These are phyloP conservation scores for Eucalyptus regnans DNA, from an alignment of 345 rosid species.

Conservation along the genomic window DNA sequence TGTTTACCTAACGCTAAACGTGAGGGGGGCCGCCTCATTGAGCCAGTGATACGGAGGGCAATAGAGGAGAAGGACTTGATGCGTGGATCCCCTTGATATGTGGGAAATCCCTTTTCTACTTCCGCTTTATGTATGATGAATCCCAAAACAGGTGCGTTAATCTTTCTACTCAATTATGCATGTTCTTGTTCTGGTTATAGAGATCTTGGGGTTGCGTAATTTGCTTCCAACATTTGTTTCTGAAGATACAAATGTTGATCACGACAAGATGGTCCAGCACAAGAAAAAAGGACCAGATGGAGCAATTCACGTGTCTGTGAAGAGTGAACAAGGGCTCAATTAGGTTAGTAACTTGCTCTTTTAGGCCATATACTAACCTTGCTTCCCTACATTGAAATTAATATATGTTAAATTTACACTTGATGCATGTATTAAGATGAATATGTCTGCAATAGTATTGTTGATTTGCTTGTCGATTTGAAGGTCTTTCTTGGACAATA, in stretches of 20 bases:
- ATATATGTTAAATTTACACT: not conserved
- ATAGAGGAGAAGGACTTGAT: too few species aligned
- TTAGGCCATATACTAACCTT: not conserved
- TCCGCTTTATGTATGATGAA: too few species aligned
- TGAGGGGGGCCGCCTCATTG: too few species aligned
- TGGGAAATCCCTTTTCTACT: too few species aligned
- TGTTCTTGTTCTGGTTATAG: too few species aligned
- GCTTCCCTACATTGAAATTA: not conserved
- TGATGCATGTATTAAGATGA: not conserved
- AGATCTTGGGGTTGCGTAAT: too few species aligned
- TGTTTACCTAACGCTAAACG: too few species aligned
- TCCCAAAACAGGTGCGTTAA: too few species aligned
- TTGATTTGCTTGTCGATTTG: not conserved
- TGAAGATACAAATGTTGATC: constrained; percentile 32
- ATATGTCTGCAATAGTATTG: not conserved
- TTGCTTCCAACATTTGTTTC: too few species aligned
- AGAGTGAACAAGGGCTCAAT: constrained; percentile 46
- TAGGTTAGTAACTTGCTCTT: constrained; percentile 24
- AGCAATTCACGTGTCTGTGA: constrained; percentile 55
- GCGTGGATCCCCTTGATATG: too few species aligned
- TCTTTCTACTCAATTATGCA: too few species aligned
- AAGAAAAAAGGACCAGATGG: constrained; percentile 56
- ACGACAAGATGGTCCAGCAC: constrained; percentile 42
- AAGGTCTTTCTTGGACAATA: not conserved
- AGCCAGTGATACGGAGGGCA: too few species aligned